A percentile compares a stretch with the other conserved stretches of the same genome.
Evolutionary conservation across 352 stramenopile genomes (phyloP).

Genomic region (Phytophthora pseudosyringae): DNA sequence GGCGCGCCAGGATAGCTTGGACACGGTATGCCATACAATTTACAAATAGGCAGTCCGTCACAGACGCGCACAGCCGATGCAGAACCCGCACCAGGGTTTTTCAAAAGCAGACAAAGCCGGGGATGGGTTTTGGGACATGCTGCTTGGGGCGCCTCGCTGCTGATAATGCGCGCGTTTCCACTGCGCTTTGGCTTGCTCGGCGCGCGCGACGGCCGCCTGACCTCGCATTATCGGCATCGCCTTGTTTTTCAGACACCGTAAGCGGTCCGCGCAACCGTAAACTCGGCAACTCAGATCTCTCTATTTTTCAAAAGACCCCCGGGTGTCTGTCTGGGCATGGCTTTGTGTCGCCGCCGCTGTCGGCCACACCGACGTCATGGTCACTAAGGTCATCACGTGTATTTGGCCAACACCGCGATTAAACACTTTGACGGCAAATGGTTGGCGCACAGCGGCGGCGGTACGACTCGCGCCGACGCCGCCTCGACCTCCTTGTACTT

Average conservation of each 20-base stretch:
- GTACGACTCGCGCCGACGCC: neutral
- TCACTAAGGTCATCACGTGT: neutral
- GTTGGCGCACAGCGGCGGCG: constrained; percentile 4
- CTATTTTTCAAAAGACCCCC: constrained; percentile 1
- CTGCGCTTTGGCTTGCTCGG: neutral
- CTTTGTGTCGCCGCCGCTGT: constrained; percentile 2
- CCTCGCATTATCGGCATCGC: neutral
- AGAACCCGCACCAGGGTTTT: constrained; percentile 14
- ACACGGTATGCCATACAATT: constrained; percentile 18
- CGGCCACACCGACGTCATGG: neutral
- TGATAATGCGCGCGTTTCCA: constrained; percentile 27
- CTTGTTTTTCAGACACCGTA: neutral
- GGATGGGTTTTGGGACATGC: constrained; percentile 22
- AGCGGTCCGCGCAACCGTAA: constrained; percentile 1
- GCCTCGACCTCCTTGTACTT: neutral
- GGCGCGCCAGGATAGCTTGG: constrained; percentile 7
- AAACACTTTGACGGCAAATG: constrained; percentile 15
- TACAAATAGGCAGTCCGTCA: constrained; percentile 9
- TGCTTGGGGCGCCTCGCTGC: constrained; percentile 7
- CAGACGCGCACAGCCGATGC: constrained; percentile 1
- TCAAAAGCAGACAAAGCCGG: neutral
- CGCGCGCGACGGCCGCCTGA: too few relatives aligned
- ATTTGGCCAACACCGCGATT: neutral
- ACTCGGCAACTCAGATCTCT: constrained; percentile 8
- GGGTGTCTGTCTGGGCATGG: neutral